phyloP scores from a whole-genome alignment of 2,329 filamentous ascomycete species.

The Basipetospora chlamydospora region DNA sequence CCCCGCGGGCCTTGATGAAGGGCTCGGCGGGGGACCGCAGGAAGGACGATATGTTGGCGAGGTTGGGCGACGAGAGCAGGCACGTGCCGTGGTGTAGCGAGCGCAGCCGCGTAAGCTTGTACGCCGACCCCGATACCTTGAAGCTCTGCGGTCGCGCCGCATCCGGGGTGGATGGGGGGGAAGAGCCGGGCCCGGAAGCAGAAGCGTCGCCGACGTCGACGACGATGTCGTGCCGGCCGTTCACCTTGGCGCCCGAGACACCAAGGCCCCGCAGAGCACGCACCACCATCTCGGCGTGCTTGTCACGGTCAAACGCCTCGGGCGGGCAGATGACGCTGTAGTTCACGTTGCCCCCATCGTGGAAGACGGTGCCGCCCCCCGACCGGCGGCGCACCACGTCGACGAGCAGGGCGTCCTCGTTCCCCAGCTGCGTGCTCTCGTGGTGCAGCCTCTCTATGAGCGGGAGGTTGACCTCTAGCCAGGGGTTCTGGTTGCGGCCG shows the following conservation, averaged over 20 bases:
- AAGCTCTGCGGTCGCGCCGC: constrained; percentile 23
- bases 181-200: neutral
- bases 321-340: constrained; percentile 83
- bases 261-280: constrained; percentile 55
- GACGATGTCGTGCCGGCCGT: constrained; percentile 87
- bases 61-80: constrained; percentile 62
- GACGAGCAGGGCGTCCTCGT: constrained; percentile 17
- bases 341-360: constrained; percentile 86
- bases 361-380: constrained; percentile 87
- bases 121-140: constrained; percentile 89
- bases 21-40: constrained; percentile 64
- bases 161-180: neutral
- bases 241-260: constrained; percentile 53
- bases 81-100: constrained; percentile 91
- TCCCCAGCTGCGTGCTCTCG: constrained; percentile 5
- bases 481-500: constrained; percentile 94
- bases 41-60: constrained; percentile 52
- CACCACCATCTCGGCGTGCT: constrained; percentile 85
- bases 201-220: constrained; percentile 30
- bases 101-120: constrained; percentile 71
- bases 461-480: constrained; percentile 72
- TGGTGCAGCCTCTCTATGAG: constrained; percentile 25
- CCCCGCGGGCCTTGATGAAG: constrained; percentile 68
- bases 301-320: constrained; percentile 62
- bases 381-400: constrained; percentile 68